phyloP scores from a whole-genome alignment of 768 basidiomycete species.

The Pholiota microspora region DNA sequence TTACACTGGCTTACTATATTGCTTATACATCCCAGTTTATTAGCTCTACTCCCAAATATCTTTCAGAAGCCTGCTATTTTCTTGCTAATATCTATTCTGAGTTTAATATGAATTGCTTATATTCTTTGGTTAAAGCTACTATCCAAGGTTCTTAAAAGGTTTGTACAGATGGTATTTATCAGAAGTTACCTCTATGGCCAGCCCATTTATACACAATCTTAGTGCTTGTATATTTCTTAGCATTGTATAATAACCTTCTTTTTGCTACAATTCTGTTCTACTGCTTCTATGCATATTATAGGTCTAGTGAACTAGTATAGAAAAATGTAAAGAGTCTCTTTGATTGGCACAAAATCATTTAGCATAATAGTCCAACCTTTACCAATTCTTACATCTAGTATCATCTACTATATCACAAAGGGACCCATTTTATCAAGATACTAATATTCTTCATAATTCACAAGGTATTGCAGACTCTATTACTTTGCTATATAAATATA shows the following conservation, averaged over 20 bases:
- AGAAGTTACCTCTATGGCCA: conserved; percentile 23
- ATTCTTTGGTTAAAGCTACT: neutral
- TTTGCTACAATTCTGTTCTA: conserved; percentile 26
- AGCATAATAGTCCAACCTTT: conserved; percentile 10
- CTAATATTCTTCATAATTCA: conserved; percentile 8
- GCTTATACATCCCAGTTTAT: neutral
- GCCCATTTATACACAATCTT: conserved; percentile 9
- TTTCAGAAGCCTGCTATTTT: conserved; percentile 34
- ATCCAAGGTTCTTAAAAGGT: conserved; percentile 4
- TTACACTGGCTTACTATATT: neutral
- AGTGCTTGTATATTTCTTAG: neutral
- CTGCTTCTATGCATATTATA: conserved; percentile 24
- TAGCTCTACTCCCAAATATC: conserved; percentile 19
- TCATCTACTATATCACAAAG: conserved; percentile 30
- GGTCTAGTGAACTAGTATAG: conserved; percentile 25
- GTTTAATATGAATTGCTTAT: conserved; percentile 16
- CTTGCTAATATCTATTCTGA: conserved; percentile 30
- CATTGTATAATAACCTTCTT: conserved; percentile 22
- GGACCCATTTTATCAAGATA: conserved; percentile 23
- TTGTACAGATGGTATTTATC: conserved; percentile 5
- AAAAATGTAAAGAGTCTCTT: conserved; percentile 11
- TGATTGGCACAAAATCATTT: conserved; percentile 14
- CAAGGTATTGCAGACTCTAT: neutral
- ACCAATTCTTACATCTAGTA: conserved; percentile 4
- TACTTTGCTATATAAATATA: neutral